A percentile compares a stretch with the other conserved stretches of the same genome.
These are phyloP conservation scores for Metschnikowia cerradonensis DNA, from an alignment of 805 yeast genomes.

Conservation along the genomic window DNA sequence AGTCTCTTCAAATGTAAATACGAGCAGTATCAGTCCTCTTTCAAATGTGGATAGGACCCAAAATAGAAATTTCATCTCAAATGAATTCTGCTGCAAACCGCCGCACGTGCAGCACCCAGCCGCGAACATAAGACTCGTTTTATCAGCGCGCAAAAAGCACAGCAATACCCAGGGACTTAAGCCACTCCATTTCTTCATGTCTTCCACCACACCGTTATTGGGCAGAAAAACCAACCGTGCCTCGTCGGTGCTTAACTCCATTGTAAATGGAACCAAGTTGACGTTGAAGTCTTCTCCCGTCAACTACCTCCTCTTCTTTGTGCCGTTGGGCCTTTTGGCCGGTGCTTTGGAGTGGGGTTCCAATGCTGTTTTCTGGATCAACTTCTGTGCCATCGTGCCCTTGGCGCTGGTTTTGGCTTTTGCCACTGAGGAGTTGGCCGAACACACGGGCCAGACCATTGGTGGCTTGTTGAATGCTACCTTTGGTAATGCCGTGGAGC, in stretches of 20 bases:
- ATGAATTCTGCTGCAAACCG: background rate
- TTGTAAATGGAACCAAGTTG: slow-evolving; percentile 13
- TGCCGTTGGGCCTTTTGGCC: slow-evolving; percentile 83
- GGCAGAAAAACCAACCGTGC: slow-evolving; percentile 8
- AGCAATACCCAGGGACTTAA: background rate
- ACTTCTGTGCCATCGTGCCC: slow-evolving; percentile 88
- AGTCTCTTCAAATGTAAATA: too few relatives aligned
- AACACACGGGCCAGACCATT: slow-evolving; percentile 82
- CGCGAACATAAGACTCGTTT: background rate
- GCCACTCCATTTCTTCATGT: slow-evolving; percentile 8
- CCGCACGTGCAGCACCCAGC: background rate
- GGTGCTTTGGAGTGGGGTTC: slow-evolving; percentile 55
- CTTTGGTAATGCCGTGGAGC: slow-evolving; percentile 95
- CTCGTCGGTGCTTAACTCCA: slow-evolving; percentile 3
- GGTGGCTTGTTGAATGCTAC: slow-evolving; percentile 96
- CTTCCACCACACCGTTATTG: slow-evolving; percentile 15
- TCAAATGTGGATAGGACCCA: background rate
- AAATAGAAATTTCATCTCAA: background rate
- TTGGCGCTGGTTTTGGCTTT: slow-evolving; percentile 85
- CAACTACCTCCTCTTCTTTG: slow-evolving; percentile 72
- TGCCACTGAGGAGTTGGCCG: slow-evolving; percentile 90
- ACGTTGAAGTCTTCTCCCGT: slow-evolving; percentile 59
- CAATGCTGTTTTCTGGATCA: slow-evolving; percentile 60
- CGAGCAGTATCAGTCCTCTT: too few relatives aligned
- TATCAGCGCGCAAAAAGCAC: background rate